Conservation (phyloP, 1,284 basidiomycete species). For the Laetiporus sulphureus region DNA sequence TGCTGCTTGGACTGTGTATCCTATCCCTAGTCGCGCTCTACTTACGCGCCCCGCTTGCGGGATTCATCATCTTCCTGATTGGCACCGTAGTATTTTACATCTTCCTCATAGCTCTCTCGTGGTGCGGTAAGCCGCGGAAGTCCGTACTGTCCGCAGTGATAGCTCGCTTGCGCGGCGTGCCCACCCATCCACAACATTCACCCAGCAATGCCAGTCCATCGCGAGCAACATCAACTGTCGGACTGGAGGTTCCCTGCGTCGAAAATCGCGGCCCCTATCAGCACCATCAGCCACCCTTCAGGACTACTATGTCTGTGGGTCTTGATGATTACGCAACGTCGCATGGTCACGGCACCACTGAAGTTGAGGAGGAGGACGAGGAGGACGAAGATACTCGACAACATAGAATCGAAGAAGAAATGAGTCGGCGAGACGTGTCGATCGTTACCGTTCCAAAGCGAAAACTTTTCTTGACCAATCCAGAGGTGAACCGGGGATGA, state of each 20-base stretch:
- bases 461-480: conserved; percentile 65
- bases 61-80: conserved; percentile 60
- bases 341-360: conserved; percentile 25
- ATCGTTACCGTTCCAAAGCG: conserved; percentile 76
- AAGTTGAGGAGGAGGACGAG: conserved; percentile 58
- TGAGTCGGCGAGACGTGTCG: conserved; percentile 70
- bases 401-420: conserved; percentile 70
- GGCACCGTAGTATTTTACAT: conserved; percentile 56
- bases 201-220: conserved; percentile 25
- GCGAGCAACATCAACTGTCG: conserved; percentile 31
- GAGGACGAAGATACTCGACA: conserved; percentile 67
- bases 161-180: conserved; percentile 35
- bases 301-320: conserved; percentile 30
- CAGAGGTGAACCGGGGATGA: conserved; percentile 27
- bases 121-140: conserved; percentile 45
- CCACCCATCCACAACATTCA: conserved; percentile 14
- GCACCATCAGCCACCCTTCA: conserved; percentile 54
- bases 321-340: conserved; percentile 35
- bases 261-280: conserved; percentile 49
- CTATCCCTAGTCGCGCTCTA: conserved; percentile 54
- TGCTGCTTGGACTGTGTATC: conserved; percentile 51
- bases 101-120: conserved; percentile 45
- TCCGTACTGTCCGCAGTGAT: conserved; percentile 53
- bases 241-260: conserved; percentile 39
- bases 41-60: conserved; percentile 41